Evolutionary conservation across 2,329 filamentous ascomycete genomes (phyloP).

Genomic region (Trichoderma afroharzianum): DNA sequence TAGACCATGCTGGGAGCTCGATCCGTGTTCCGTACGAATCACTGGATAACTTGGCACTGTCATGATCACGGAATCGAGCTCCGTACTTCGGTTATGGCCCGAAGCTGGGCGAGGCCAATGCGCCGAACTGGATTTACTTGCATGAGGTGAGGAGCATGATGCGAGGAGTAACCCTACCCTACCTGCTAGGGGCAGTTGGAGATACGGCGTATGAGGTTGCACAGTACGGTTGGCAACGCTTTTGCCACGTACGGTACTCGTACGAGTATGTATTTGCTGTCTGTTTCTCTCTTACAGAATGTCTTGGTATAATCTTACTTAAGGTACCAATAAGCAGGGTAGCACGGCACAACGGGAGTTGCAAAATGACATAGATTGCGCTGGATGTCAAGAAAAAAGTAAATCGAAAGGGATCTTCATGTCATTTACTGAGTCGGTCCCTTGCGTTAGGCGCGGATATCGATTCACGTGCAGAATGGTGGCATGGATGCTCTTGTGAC

Average conservation of each 20-base stretch:
- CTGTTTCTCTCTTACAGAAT: background rate
- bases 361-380: background rate
- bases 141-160: background rate
- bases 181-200: background rate
- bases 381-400: background rate
- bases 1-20: background rate
- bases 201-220: background rate
- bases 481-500: background rate
- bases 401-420: background rate
- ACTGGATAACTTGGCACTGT: background rate
- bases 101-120: background rate
- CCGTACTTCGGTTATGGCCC: background rate
- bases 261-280: background rate
- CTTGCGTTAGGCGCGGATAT: background rate
- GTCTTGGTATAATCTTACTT: background rate
- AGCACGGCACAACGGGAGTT: background rate
- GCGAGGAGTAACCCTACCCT: background rate
- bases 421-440: background rate
- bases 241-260: background rate
- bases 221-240: background rate
- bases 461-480: background rate
- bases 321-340: background rate
- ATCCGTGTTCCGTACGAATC: background rate
- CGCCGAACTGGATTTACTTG: background rate
- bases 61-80: background rate